Evolutionary conservation across 345 rosid species (phyloP).

Genomic region (Eucalyptus cloeziana): DNA sequence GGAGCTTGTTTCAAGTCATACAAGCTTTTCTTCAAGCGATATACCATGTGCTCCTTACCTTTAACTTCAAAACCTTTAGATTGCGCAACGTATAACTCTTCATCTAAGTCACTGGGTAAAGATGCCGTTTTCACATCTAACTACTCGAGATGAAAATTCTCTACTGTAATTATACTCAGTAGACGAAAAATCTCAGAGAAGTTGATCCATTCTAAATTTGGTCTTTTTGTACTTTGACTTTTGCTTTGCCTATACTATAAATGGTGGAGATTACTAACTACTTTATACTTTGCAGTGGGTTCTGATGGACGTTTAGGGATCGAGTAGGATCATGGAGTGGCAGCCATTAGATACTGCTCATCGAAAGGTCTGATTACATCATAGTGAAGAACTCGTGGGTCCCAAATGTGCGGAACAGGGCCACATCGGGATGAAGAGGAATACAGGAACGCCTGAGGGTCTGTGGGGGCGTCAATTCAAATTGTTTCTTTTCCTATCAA

Average conservation of each 20-base stretch:
- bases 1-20: too few species aligned
- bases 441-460: neutral
- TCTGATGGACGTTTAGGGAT: neutral
- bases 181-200: too few species aligned
- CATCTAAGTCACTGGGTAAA: too few species aligned
- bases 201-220: too few species aligned
- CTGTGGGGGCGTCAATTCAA: neutral
- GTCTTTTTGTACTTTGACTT: too few species aligned
- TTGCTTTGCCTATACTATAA: too few species aligned
- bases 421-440: too few species aligned
- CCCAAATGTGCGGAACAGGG: neutral
- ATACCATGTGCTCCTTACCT: too few species aligned
- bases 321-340: neutral
- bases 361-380: neutral
- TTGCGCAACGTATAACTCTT: too few species aligned
- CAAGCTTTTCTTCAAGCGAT: too few species aligned
- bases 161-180: accelerated
- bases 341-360: neutral
- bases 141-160: neutral
- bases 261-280: neutral
- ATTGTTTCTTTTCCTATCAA: neutral
- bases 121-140: too few species aligned
- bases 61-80: too few species aligned
- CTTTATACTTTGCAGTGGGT: neutral
- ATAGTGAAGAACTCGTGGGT: neutral